phyloP scores from a whole-genome alignment of 2,329 filamentous ascomycete genomes.

The Phoma sp. region DNA sequence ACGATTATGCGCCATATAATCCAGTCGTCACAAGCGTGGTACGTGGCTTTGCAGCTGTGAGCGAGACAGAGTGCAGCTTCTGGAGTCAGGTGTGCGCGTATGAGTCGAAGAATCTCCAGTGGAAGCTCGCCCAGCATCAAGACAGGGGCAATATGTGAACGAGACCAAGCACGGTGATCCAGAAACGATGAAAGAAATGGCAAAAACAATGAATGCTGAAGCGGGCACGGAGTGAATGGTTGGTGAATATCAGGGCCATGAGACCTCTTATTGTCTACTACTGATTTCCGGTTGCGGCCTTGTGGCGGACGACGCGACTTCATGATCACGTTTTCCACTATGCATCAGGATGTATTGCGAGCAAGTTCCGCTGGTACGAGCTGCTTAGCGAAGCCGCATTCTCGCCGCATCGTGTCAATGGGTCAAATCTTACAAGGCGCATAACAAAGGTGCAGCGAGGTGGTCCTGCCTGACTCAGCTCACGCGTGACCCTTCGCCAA shows the following conservation, averaged over 20 bases:
- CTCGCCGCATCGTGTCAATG: slow-evolving; percentile 7
- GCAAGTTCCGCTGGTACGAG: slow-evolving; percentile 4
- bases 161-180: not conserved
- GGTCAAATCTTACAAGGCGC: slow-evolving; percentile 10
- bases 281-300: slow-evolving; percentile 8
- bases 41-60: slow-evolving; percentile 13
- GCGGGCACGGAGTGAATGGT: slow-evolving; percentile 2
- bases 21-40: slow-evolving; percentile 16
- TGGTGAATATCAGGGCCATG: slow-evolving; percentile 1
- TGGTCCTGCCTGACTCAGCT: slow-evolving; percentile 13
- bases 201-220: not conserved
- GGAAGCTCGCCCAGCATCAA: slow-evolving; percentile 16
- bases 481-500: slow-evolving; percentile 17
- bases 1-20: slow-evolving; percentile 15
- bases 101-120: slow-evolving; percentile 15
- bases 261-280: slow-evolving; percentile 11
- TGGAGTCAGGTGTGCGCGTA: slow-evolving; percentile 7
- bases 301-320: not conserved
- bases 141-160: not conserved
- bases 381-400: slow-evolving; percentile 7
- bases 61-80: slow-evolving; percentile 10
- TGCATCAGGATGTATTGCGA: slow-evolving; percentile 15
- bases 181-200: slow-evolving; percentile 2
- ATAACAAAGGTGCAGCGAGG: slow-evolving; percentile 9
- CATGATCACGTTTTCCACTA: slow-evolving; percentile 9